phyloP scores from a whole-genome alignment of 2,329 filamentous ascomycete genomes.

The Paramyrothecium sp. region DNA sequence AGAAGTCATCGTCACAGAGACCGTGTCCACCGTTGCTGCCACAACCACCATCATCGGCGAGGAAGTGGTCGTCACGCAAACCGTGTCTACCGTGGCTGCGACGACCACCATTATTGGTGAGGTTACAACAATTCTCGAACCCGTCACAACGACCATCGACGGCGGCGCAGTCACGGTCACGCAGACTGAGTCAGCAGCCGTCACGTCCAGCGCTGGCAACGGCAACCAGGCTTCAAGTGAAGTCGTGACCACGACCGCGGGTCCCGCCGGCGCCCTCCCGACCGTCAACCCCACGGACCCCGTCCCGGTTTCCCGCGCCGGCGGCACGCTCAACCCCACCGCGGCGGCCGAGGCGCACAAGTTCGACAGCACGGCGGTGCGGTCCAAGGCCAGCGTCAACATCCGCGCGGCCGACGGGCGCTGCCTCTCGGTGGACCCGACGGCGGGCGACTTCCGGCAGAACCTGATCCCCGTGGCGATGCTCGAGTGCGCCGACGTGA shows the following conservation, averaged over 20 bases:
- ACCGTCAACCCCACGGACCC: constrained; percentile 35
- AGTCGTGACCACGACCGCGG: neutral
- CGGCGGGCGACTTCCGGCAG: constrained; percentile 52
- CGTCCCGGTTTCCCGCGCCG: constrained; percentile 49
- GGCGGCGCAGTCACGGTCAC: too few relatives aligned
- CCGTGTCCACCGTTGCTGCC: too few relatives aligned
- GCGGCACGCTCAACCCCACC: constrained; percentile 45
- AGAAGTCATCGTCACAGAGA: too few relatives aligned
- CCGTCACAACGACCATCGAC: too few relatives aligned
- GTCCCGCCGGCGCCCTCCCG: constrained; percentile 2
- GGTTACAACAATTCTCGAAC: too few relatives aligned
- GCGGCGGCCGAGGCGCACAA: constrained; percentile 48
- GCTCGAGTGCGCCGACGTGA: constrained; percentile 40
- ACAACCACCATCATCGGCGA: too few relatives aligned
- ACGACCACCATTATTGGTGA: too few relatives aligned
- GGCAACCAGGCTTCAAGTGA: neutral
- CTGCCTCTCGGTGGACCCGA: constrained; percentile 51
- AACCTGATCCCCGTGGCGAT: constrained; percentile 51
- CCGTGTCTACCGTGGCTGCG: too few relatives aligned
- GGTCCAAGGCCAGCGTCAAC: constrained; percentile 41
- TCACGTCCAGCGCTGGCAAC: neutral
- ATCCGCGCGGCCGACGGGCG: constrained; percentile 47
- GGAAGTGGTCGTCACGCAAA: too few relatives aligned
- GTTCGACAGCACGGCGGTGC: constrained; percentile 44
- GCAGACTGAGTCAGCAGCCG: too few relatives aligned